Conservation (phyloP, 2,329 filamentous ascomycete genomes). For the Aspergillus fumigatiaffinis region DNA sequence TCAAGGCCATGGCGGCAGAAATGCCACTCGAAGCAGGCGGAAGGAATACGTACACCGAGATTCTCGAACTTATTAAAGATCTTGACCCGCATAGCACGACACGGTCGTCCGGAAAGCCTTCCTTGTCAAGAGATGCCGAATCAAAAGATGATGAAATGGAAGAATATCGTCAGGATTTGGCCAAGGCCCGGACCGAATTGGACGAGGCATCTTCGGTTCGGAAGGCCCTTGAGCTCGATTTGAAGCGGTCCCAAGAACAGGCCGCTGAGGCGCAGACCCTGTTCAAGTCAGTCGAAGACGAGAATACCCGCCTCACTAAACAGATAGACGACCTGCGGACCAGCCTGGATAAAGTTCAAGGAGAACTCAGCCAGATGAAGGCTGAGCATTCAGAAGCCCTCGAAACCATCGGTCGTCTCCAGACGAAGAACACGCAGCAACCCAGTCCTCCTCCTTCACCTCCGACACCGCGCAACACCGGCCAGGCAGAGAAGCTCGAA, state of each 20-base stretch:
- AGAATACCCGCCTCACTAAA: slow-evolving; percentile 35
- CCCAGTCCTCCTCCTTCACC: slow-evolving; percentile 30
- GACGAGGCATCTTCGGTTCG: slow-evolving; percentile 25
- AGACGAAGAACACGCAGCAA: slow-evolving; percentile 24
- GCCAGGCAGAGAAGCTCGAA: slow-evolving; percentile 20
- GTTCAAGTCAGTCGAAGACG: slow-evolving; percentile 35
- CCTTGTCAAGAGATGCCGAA: slow-evolving; percentile 15
- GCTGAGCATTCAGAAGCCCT: slow-evolving; percentile 31
- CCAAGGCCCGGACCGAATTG: slow-evolving; percentile 26
- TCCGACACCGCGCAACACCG: slow-evolving; percentile 11
- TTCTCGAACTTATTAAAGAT: slow-evolving; percentile 37
- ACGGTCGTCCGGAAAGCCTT: slow-evolving; percentile 8
- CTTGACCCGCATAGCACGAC: slow-evolving; percentile 21
- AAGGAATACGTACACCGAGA: slow-evolving; percentile 34
- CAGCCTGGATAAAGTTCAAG: slow-evolving; percentile 28
- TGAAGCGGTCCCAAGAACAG: slow-evolving; percentile 33
- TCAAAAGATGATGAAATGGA: slow-evolving; percentile 17
- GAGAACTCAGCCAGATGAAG: slow-evolving; percentile 27
- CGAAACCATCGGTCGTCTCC: slow-evolving; percentile 27
- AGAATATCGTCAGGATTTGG: slow-evolving; percentile 25
- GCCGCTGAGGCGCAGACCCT: slow-evolving; percentile 34
- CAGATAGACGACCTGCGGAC: slow-evolving; percentile 33
- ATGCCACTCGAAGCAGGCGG: slow-evolving; percentile 28
- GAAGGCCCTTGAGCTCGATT: slow-evolving; percentile 32
- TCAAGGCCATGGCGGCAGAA: slow-evolving; percentile 36